These are phyloP conservation scores for Zalaria obscura DNA, from an alignment of 2,329 filamentous ascomycete genomes.

Conservation along the genomic window DNA sequence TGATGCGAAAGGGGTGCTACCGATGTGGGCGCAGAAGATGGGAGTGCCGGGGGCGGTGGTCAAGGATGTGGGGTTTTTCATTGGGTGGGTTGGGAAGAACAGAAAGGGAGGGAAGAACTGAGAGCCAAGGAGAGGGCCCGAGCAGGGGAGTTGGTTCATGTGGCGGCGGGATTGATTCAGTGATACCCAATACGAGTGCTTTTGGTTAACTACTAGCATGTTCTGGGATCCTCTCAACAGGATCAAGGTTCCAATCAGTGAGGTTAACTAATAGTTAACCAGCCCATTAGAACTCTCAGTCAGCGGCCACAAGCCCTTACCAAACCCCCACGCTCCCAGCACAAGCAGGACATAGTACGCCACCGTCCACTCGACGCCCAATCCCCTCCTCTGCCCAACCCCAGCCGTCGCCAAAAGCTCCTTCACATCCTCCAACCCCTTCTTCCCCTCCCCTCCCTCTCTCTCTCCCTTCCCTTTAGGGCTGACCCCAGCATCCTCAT, in stretches of 20 bases:
- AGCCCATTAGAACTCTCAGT: constrained; percentile 40
- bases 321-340: constrained; percentile 58
- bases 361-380: constrained; percentile 50
- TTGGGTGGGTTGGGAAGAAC: constrained; percentile 38
- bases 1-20: constrained; percentile 53
- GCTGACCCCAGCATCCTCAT: constrained; percentile 4
- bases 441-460: constrained; percentile 15
- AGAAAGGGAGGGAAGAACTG: constrained; percentile 7
- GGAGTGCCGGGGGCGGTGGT: constrained; percentile 48
- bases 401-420: constrained; percentile 7
- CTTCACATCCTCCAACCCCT: constrained; percentile 23
- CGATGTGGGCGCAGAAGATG: constrained; percentile 50
- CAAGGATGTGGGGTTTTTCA: constrained; percentile 58
- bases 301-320: constrained; percentile 52
- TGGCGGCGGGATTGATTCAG: too few species aligned
- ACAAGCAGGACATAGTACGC: constrained; percentile 69
- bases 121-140: neutral
- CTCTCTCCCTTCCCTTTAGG: constrained; percentile 4
- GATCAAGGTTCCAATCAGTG: too few species aligned
- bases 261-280: too few species aligned
- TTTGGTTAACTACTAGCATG: too few species aligned
- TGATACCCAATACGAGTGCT: too few species aligned
- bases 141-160: too few species aligned
- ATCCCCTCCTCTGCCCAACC: constrained; percentile 7
- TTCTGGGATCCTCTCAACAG: too few species aligned